phyloP scores from a whole-genome alignment of 2,329 filamentous ascomycete genomes.

The Trichoderma guizhouense region DNA sequence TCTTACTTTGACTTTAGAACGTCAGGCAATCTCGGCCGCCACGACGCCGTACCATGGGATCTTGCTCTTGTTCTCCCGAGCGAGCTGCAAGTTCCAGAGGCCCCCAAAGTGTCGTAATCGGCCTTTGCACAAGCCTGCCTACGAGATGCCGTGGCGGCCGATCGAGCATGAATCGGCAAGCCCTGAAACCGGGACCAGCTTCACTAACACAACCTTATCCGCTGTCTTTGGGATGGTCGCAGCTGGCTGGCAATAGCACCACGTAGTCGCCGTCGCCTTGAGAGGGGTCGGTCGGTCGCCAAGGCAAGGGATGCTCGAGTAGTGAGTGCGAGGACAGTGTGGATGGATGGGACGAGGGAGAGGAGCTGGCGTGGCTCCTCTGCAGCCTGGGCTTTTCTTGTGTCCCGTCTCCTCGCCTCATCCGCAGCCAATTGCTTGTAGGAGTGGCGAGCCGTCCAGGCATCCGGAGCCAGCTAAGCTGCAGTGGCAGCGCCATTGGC shows the following conservation, averaged over 20 bases:
- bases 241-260: background rate
- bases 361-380: slow-evolving; percentile 15
- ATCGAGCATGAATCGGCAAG: slow-evolving; percentile 5
- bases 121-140: background rate
- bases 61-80: background rate
- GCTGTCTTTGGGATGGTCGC: background rate
- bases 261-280: background rate
- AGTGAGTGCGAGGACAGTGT: background rate
- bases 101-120: background rate
- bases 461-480: background rate
- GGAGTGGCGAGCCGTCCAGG: slow-evolving; percentile 3
- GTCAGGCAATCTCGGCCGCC: background rate
- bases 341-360: background rate
- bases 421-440: background rate
- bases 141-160: background rate
- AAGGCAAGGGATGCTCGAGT: background rate
- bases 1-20: background rate
- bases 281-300: background rate
- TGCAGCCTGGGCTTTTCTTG: slow-evolving; percentile 6
- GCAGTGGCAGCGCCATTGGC: background rate
- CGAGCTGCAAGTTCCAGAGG: background rate
- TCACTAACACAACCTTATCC: slow-evolving; percentile 5
- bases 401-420: slow-evolving; percentile 1
- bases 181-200: background rate
- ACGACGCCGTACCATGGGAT: background rate